Percentiles rank a stretch among this genome's conserved stretches.
Conservation (phyloP, 2,329 filamentous ascomycete species). For the Fusarium tanahbumbuense region DNA sequence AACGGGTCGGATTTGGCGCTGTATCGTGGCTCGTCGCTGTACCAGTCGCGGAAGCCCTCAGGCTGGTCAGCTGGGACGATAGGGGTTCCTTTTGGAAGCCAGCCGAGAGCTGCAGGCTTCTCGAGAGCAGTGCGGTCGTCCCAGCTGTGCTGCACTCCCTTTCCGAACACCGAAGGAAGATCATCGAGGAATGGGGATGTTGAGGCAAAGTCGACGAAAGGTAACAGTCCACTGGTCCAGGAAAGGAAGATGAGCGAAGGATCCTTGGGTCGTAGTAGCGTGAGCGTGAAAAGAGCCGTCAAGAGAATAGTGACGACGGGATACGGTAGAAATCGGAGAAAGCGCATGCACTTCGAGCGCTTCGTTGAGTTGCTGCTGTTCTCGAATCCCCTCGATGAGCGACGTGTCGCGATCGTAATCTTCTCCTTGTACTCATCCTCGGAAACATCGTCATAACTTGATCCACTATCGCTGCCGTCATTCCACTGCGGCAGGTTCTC, state of each 20-base stretch:
- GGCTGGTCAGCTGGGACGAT: background rate
- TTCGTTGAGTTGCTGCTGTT: background rate
- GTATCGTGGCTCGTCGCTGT: constrained; percentile 48
- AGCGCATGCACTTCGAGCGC: constrained; percentile 4
- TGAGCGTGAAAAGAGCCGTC: constrained; percentile 42
- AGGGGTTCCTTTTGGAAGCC: constrained; percentile 40
- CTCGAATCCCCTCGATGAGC: background rate
- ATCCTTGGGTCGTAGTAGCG: constrained; percentile 48
- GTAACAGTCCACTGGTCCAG: constrained; percentile 51
- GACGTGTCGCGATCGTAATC: background rate
- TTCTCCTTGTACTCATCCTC: constrained; percentile 34
- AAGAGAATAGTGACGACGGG: constrained; percentile 42
- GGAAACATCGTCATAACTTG: background rate
- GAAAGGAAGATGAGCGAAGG: constrained; percentile 51
- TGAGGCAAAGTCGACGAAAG: constrained; percentile 50
- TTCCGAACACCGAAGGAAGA: constrained; percentile 41
- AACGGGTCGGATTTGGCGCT: constrained; percentile 53
- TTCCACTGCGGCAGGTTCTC: constrained; percentile 4
- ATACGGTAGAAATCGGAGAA: constrained; percentile 32
- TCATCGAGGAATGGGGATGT: constrained; percentile 47
- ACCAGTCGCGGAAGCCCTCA: constrained; percentile 47
- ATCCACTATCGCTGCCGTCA: constrained; percentile 7
- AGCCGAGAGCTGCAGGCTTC: constrained; percentile 35
- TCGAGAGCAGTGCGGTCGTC: constrained; percentile 46
- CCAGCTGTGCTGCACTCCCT: constrained; percentile 45